Percentiles rank a stretch among this genome's conserved stretches.
These are phyloP conservation scores for Choiromyces venosus DNA, from an alignment of 495 filamentous ascomycete species.

Conservation along the genomic window DNA sequence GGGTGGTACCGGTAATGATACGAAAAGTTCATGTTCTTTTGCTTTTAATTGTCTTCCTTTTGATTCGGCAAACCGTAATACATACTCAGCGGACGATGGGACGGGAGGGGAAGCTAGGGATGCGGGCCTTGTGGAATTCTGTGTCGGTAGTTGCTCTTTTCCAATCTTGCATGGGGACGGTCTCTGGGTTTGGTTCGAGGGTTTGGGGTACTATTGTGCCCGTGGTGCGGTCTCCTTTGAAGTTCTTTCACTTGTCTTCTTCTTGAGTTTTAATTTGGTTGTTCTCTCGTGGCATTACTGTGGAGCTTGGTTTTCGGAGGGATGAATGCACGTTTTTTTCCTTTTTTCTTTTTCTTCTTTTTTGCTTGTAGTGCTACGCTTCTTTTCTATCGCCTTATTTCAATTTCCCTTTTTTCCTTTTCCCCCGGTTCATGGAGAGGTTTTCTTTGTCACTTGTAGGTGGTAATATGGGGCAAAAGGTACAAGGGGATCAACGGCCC, in stretches of 20 bases:
- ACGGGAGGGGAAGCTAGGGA: conserved; percentile 24
- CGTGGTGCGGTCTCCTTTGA: background rate
- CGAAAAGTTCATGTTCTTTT: conserved; percentile 32
- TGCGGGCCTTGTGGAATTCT: conserved; percentile 35
- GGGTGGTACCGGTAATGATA: conserved; percentile 32
- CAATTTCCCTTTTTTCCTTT: conserved; percentile 21
- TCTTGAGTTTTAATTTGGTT: conserved; percentile 34
- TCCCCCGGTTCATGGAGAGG: conserved; percentile 25
- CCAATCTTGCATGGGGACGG: background rate
- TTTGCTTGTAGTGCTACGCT: conserved; percentile 26
- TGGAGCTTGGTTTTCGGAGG: background rate
- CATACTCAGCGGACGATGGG: conserved; percentile 29
- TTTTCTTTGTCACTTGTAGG: conserved; percentile 27
- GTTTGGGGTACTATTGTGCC: conserved; percentile 17
- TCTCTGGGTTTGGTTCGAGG: conserved; percentile 17
- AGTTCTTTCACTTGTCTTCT: conserved; percentile 15
- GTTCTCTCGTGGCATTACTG: background rate
- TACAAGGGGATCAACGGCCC: background rate
- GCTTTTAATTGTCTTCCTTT: conserved; percentile 28
- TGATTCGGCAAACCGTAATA: conserved; percentile 37
- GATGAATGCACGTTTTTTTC: conserved; percentile 9
- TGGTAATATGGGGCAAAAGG: background rate
- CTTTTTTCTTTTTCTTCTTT: conserved; percentile 16
- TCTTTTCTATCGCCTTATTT: conserved; percentile 10
- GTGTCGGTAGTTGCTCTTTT: conserved; percentile 16